Evolutionary conservation across 148 eudicot species (phyloP), one percentile per base, ranked within the genome.

Genomic region (Rhododendron kiyosumense): DNA sequence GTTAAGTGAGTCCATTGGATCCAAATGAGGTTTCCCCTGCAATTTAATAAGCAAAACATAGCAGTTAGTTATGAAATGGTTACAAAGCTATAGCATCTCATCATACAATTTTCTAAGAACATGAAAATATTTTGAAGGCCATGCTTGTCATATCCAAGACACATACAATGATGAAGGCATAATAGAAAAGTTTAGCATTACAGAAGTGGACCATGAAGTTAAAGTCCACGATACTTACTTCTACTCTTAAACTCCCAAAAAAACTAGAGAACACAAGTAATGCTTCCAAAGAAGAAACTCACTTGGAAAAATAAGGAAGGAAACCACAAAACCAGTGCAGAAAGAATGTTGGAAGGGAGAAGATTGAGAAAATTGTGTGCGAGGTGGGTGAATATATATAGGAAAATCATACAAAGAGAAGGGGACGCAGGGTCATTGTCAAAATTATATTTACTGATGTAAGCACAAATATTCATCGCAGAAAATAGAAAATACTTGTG

Each of bases 11-110:
- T 83, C 87, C 85, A 78, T 85, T 83, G 86, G 80, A 84, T 88
- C 89, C 90, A 87, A 80, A 78, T 69, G 41, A 83, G 51, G 79
- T 73, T 78, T 83, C 41, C 84, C 86, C 93, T 93, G 85, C 82
- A 57, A 86, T 88, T 5, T 80, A 86, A 43, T 8, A 59, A 78
- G 14, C 36, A 38, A 59, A 83, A 26, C 28, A 20, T 5, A 38
- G 76, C 34, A 7, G 3, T 41, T n/a, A 51, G 85, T 4, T 3
- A 77, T 36, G 18, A 52, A 28, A 36, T 22, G 15, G 28, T 32
- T 34, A 26, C 12, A 51, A 9, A 32, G 32, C 51, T 49, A 34
- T 46, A n/a, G 4, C 48, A 26, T 48, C n/a, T 15, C 17, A 46
- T 30, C 22, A 74, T 43, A 71, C 15, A 30, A 30, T 13, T 30